Evolutionary conservation across 495 filamentous ascomycete genomes (phyloP), one percentile per base, ranked within the genome.

Genomic region (Mytilinidion resinicola): DNA sequence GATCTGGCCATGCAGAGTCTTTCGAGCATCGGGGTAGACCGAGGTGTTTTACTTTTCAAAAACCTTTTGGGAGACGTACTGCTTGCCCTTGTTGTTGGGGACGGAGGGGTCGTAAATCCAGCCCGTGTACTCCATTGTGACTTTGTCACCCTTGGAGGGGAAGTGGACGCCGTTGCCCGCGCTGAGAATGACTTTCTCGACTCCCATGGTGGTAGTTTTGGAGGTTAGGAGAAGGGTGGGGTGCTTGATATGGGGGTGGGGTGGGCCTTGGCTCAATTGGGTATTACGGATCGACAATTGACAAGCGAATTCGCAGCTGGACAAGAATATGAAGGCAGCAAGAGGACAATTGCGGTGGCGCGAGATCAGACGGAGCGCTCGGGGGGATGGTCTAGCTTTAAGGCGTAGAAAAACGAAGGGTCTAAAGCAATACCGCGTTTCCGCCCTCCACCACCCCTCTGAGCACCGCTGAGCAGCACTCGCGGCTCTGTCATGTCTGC

Each of bases 51-150:
- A 15, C 46, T 25, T 12, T 15, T 42, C 37, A 15, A 6, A 46
- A 61, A 37, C 12, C 34, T 37, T 34, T 17, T 37, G 38, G 34
- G 5, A 19, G 34, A 58, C 61, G 36, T 43, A 61, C 57, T 64
- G 3, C 9, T 15, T 49, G 36, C 64, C 64, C 38, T 64, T 64
- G 15, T 54, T 60, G 64, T 55, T 44, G 14, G 39, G 1, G 8
- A n/a, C 30, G 17, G 19, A 36, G 10, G 21, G 34, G 59, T 65
- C 56, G 42, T 57, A 66, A 55, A 68, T 49, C 57, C 55, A 68
- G 14, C 65, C 65, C 36, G 62, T 65, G 57, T 68, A 68, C 47
- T 65, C 62, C 59, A 65, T 62, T 12, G 55, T 47, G 10, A 68
- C 65, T 14, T 51, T 53, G 53, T 68, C 62, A 30, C 53, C 41